phyloP scores from a whole-genome alignment of 2,329 filamentous ascomycete species.

The Thermothelomyces thermophilus region DNA sequence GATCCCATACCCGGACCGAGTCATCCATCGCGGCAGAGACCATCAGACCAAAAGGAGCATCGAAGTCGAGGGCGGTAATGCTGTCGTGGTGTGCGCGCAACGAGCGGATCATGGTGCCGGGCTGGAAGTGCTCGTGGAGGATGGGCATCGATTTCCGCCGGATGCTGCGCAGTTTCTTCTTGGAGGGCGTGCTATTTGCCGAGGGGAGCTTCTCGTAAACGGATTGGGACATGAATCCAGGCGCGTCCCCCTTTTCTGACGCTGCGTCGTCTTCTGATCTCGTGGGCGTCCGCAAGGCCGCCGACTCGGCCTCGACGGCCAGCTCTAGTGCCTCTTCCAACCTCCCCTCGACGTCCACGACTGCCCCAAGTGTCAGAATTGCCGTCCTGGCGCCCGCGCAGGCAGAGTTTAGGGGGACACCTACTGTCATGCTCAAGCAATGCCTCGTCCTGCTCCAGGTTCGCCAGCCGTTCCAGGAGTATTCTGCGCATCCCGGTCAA shows the following conservation, averaged over 20 bases:
- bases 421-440: slow-evolving; percentile 83
- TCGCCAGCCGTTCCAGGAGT: slow-evolving; percentile 77
- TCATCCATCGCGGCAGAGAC: slow-evolving; percentile 90
- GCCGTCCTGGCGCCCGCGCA: not conserved
- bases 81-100: slow-evolving; percentile 81
- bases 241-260: slow-evolving; percentile 42
- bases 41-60: slow-evolving; percentile 93
- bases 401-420: slow-evolving; percentile 15
- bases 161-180: slow-evolving; percentile 48
- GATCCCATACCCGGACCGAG: slow-evolving; percentile 90
- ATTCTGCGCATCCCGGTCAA: slow-evolving; percentile 88
- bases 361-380: slow-evolving; percentile 32
- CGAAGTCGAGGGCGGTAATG: slow-evolving; percentile 89
- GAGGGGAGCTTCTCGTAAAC: slow-evolving; percentile 87
- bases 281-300: slow-evolving; percentile 45
- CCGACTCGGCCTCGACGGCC: slow-evolving; percentile 51
- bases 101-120: slow-evolving; percentile 81
- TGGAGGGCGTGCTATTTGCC: slow-evolving; percentile 42
- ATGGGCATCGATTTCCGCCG: slow-evolving; percentile 85
- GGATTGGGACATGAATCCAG: slow-evolving; percentile 90
- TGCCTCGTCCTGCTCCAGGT: slow-evolving; percentile 83
- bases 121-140: slow-evolving; percentile 88
- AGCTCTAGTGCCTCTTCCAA: slow-evolving; percentile 56
- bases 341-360: slow-evolving; percentile 55
- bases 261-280: slow-evolving; percentile 49